Conservation (phyloP, 345 rosid species). For the Jatropha curcas region DNA sequence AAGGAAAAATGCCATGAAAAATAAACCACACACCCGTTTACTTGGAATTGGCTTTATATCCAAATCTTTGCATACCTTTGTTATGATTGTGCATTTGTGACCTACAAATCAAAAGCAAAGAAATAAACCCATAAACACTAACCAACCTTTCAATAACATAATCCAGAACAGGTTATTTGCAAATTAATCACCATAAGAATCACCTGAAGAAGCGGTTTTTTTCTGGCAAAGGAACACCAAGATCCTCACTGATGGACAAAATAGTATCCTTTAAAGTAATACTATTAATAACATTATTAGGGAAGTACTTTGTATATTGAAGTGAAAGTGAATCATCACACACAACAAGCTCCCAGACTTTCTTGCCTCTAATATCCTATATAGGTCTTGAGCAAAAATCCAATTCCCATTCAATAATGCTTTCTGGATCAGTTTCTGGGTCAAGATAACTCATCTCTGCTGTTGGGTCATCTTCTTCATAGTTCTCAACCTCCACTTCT, state of each 20-base stretch:
- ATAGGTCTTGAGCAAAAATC: conserved; percentile 97
- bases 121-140: not conserved
- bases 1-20: conserved; percentile 2
- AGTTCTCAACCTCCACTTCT: conserved; percentile 33
- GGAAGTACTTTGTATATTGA: conserved; percentile 83
- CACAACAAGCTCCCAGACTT: conserved; percentile 91
- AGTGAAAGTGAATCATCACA: conserved; percentile 86
- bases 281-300: conserved; percentile 90
- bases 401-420: conserved; percentile 85
- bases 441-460: conserved; percentile 77
- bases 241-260: conserved; percentile 55
- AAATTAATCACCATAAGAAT: not conserved
- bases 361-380: conserved; percentile 84
- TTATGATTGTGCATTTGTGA: conserved; percentile 94
- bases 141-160: too few relatives aligned
- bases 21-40: conserved; percentile 62
- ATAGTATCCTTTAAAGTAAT: conserved; percentile 80
- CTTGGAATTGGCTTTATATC: conserved; percentile 80
- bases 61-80: conserved; percentile 82
- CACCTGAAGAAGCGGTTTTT: conserved; percentile 88
- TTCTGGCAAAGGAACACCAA: conserved; percentile 76
- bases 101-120: conserved; percentile 38
- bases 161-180: too few relatives aligned
- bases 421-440: conserved; percentile 65
- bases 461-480: conserved; percentile 67